Base-by-base conservation (phyloP, 352 stramenopile species). In the Phytophthora megakarya region DNA sequence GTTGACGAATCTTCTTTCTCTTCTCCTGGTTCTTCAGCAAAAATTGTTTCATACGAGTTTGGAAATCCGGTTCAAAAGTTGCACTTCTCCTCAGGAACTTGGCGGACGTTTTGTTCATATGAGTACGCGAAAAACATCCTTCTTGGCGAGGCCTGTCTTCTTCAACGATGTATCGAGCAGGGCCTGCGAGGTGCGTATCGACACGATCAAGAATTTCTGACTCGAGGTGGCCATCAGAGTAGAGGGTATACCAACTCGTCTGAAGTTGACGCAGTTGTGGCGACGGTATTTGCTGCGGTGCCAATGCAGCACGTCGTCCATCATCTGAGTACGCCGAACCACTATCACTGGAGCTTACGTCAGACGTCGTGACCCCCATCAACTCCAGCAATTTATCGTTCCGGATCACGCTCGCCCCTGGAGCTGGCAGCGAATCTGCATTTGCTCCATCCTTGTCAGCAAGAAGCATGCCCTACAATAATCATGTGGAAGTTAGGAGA, bases 51-150 rank as follows among this genome's bases (percentile, higher is more conserved):
- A 92, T 80, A 8, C 83, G 79, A 12, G 61, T 66, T 30, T 90
- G 83, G 38, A 92, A 90, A 38, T 90, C 67, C 0, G 78, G 70
- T 40, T 90, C 78, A 38, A 86, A 88, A 37, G 73, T 78, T 16
- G 61, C 37, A 40, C 80, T 90, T 44, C 67, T 62, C 11, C 68
- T 67, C 28, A 89, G 56, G 12, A 89, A 59, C 21, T 74, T 59
- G 48, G 69, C 61, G 0, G 83, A 92, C 3, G 33, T 67, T 38
- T 61, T 72, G 46, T 50, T 76, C 25, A 68, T 46, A 19, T 50
- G 51, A 16, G 39, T 51, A 28, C 43, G 44, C 23, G 44, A 47
- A 13, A 60, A 56, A 13, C 15, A 22, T 13, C 21, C n/a, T 19
- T 54, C 43, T 56, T 49, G 47, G 1, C 16, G 32, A 15, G 23